A percentile compares a stretch with the other conserved stretches of the same genome.
Conservation (phyloP, 495 filamentous ascomycete species). For the Amniculicola lignicola region DNA sequence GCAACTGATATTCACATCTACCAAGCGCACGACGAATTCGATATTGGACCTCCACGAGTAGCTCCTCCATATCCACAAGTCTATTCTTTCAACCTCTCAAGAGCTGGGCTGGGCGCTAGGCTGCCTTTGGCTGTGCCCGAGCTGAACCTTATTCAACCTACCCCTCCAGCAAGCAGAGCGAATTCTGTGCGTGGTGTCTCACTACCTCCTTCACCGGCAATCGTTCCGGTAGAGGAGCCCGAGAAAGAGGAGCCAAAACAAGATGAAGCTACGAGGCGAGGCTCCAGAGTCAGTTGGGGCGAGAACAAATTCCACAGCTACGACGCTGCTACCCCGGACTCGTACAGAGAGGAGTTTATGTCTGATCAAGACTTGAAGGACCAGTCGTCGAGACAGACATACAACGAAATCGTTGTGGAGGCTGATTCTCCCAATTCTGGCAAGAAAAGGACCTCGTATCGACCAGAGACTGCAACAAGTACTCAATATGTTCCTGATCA, state of each 20-base stretch:
- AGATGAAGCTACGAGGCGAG: constrained; percentile 5
- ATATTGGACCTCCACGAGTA: constrained; percentile 15
- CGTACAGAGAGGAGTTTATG: constrained; percentile 34
- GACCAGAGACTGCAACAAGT: constrained; percentile 18
- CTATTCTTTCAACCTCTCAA: constrained; percentile 31
- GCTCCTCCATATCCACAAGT: constrained; percentile 27
- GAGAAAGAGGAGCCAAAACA: constrained; percentile 15
- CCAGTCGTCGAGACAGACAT: constrained; percentile 1
- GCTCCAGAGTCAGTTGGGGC: constrained; percentile 43
- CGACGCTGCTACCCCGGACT: constrained; percentile 40
- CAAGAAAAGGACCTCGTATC: constrained; percentile 14
- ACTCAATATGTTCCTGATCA: constrained; percentile 23
- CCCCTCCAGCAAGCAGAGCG: constrained; percentile 36
- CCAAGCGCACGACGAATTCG: constrained; percentile 26
- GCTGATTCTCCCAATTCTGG: constrained; percentile 26
- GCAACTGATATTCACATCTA: constrained; percentile 35
- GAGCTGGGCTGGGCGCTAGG: constrained; percentile 7
- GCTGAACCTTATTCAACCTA: constrained; percentile 41
- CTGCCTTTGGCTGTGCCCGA: constrained; percentile 33
- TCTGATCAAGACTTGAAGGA: constrained; percentile 25
- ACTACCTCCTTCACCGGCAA: constrained; percentile 26
- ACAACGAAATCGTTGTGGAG: constrained; percentile 30
- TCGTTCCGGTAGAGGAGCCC: constrained; percentile 15
- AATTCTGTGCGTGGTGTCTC: constrained; percentile 25
- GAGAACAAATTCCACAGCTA: constrained; percentile 41